A percentile compares a stretch with the other conserved stretches of the same genome.
phyloP scores from a whole-genome alignment of 2,329 filamentous ascomycete genomes.

The Aspergillus pseudoterreus region DNA sequence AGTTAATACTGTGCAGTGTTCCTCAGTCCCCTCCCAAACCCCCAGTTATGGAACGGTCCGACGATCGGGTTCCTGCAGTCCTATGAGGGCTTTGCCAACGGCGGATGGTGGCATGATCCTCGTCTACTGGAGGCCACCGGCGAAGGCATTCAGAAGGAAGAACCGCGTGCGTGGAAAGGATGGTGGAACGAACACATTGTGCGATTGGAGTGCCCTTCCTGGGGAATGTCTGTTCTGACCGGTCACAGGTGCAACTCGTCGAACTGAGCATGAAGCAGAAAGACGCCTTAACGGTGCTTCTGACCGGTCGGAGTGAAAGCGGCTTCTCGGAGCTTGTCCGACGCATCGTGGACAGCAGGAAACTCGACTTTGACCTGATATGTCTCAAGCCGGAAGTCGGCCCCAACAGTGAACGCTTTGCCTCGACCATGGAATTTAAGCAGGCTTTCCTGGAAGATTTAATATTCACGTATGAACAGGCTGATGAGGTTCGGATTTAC shows the following conservation, averaged over 20 bases:
- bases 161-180: slow-evolving; percentile 77
- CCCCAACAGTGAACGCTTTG: slow-evolving; percentile 73
- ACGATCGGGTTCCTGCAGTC: slow-evolving; percentile 74
- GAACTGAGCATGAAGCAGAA: slow-evolving; percentile 77
- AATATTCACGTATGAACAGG: slow-evolving; percentile 78
- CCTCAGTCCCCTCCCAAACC: slow-evolving; percentile 83
- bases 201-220: slow-evolving; percentile 33
- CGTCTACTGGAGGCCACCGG: slow-evolving; percentile 83
- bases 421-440: slow-evolving; percentile 88
- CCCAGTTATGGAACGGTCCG: slow-evolving; percentile 75
- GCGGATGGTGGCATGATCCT: slow-evolving; percentile 96
- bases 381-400: slow-evolving; percentile 81
- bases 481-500: slow-evolving; percentile 73
- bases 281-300: slow-evolving; percentile 76
- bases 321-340: slow-evolving; percentile 76
- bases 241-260: slow-evolving; percentile 62
- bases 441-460: slow-evolving; percentile 75
- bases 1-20: slow-evolving; percentile 61
- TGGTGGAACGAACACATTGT: slow-evolving; percentile 96
- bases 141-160: slow-evolving; percentile 75
- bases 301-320: slow-evolving; percentile 79
- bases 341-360: slow-evolving; percentile 73
- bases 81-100: slow-evolving; percentile 72
- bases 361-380: slow-evolving; percentile 82
- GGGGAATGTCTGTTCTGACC: slow-evolving; percentile 18